Evolutionary conservation across 495 filamentous ascomycete species (phyloP), one percentile per base, ranked within the genome.

Genomic region (Oidiodendron maius): DNA sequence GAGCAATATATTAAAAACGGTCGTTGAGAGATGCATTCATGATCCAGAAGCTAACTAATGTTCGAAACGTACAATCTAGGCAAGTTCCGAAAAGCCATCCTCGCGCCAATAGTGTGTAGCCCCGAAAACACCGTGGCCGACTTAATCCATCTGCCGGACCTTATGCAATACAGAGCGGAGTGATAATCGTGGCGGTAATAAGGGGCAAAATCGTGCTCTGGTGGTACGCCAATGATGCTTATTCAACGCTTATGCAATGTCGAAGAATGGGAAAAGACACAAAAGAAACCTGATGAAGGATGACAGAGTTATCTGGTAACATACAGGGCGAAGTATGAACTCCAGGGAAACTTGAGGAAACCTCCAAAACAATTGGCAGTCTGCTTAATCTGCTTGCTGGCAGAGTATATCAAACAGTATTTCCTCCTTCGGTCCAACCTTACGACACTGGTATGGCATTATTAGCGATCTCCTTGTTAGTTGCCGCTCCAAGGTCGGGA

Each of bases 101-200:
- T 10, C 38, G 11, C 16, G 38, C 38, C 18, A 4, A 21, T 20
- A 40, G 38, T 20, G 20, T 21, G 12, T 12, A 22, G 38, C 20
- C 18, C 38, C 8, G 16, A 9, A 11, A 40, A 22, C 38, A 40
- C 38, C 32, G 39, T 8, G 34, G 18, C 40, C 22, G 22, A 46
- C 41, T 21, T 38, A 35, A 11, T 36, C 49, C 20, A 51, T 40
- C 41, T 52, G 23, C 50, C 32, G 37, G 28, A 39, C 30, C 26
- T 17, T 40, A 40, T 40, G 38, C 38, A 40, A 18, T 22, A 15
- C 18, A 6, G 18, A 21, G 15, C 4, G 38, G 20, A 18, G 38
- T 40, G 38, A 40, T 21, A 8, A 22, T 3, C 20, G 6, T 9
- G 16, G 38, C 6, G 12, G 4, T 21, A 20, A 21, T 21, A 20